Base-by-base conservation (phyloP, 2,329 filamentous ascomycete species). In the Botrytis aclada region DNA sequence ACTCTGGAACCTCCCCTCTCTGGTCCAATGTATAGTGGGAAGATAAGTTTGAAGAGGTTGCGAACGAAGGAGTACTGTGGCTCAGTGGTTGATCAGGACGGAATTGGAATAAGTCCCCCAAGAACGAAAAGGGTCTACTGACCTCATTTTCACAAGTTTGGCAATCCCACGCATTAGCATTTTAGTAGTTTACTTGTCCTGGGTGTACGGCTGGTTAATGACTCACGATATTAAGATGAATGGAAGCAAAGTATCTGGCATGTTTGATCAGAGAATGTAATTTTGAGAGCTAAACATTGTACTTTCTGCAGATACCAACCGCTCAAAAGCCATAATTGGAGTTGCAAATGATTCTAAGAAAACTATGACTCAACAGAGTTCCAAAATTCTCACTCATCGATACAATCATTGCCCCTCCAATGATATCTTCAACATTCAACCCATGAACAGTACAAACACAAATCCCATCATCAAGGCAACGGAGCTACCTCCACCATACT, bases 381-480 rank as follows among this genome's bases (percentile, higher is more conserved):
- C n/a, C 65, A 56, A 67, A 41, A 67, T 29, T 32, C 4, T 20
- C 32, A 14, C n/a, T 16, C 41, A 41, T 69, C 18, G n/a, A 69
- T 56, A 56, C 54, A 25, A 45, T 25, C 37, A 20, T 10, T 32
- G 5, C 45, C 37, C n/a, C 16, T n/a, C 18, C 20, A 32, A 43
- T 14, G 22, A 20, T 25, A 41, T 20, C 9, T 18, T 18, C 8
- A 12, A 58, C 16, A 12, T 47, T 65, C 34, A 72, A n/a, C 29
- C 47, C 62, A 61, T 69, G 62, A 67, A 37, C 32, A 72, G 5
- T 43, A 72, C 47, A 67, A 72, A 69, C 22, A 72, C 29, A 29
- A 72, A 45, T 32, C 62, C 62, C 39, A 51, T 66, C 32, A 72
- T 60, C 51, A 72, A 72, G 29, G 62, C 62, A 16, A 47, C 63